Conservation (phyloP, 1,139 yeast species). For the Suhomyces guaymorum region DNA sequence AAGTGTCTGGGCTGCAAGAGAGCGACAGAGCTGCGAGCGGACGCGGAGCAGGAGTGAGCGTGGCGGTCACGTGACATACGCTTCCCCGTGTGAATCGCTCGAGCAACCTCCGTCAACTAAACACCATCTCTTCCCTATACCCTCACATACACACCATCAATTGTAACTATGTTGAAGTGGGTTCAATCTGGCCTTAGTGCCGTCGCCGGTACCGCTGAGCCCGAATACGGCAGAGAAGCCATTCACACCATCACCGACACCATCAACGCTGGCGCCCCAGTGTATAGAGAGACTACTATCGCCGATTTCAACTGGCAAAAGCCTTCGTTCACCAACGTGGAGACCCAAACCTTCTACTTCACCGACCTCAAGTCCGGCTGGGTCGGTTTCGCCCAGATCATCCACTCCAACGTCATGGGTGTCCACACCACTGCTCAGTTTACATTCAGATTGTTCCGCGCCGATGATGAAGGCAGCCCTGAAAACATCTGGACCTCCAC, state of each 20-base stretch:
- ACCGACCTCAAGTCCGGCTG: constrained; percentile 61
- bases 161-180: constrained; percentile 89
- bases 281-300: constrained; percentile 48
- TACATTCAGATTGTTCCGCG: constrained; percentile 76
- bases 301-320: constrained; percentile 74
- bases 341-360: constrained; percentile 91
- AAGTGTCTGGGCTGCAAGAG: no score
- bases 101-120: neutral
- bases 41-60: no score
- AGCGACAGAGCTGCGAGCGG: no score
- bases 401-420: constrained; percentile 89
- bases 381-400: constrained; percentile 89
- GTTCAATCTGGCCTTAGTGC: constrained; percentile 88
- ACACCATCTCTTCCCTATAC: neutral
- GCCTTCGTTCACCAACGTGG: constrained; percentile 86
- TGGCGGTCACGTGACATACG: no score
- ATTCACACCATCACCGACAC: constrained; percentile 78
- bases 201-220: constrained; percentile 95
- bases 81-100: neutral
- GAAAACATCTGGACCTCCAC: constrained; percentile 85
- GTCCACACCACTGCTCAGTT: constrained; percentile 92
- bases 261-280: constrained; percentile 40
- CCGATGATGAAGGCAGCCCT: constrained; percentile 30
- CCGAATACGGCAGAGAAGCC: constrained; percentile 91
- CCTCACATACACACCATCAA: no score